A percentile compares a stretch with the other conserved stretches of the same genome.
phyloP scores from a whole-genome alignment of 2,329 filamentous ascomycete genomes.

The Phoma sp. region DNA sequence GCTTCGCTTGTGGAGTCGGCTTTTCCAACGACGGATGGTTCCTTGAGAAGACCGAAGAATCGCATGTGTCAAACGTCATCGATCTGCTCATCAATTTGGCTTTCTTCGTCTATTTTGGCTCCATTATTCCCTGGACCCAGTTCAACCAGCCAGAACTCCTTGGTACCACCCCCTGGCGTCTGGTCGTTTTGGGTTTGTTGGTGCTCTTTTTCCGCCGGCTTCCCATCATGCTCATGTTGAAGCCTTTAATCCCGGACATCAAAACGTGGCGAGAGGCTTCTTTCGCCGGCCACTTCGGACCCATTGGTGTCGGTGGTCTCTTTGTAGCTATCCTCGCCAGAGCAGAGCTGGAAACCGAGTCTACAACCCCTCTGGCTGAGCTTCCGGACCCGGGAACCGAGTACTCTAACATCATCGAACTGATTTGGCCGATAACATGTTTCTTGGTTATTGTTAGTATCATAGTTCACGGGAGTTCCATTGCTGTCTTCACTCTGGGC shows the following conservation, averaged over 20 bases:
- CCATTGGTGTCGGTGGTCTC: conserved; percentile 95
- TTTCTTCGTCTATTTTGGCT: conserved; percentile 97
- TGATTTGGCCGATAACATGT: conserved; percentile 95
- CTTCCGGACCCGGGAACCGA: conserved; percentile 65
- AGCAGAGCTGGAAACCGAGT: conserved; percentile 82
- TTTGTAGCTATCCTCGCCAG: conserved; percentile 92
- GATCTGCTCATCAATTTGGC: conserved; percentile 95
- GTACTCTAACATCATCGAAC: conserved; percentile 74
- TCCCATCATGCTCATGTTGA: conserved; percentile 89
- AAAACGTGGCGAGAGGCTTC: conserved; percentile 98
- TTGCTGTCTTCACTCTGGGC: conserved; percentile 95
- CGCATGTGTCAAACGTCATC: conserved; percentile 98
- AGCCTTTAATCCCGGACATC: conserved; percentile 92
- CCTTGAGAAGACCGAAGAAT: conserved; percentile 95
- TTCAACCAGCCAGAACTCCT: conserved; percentile 75
- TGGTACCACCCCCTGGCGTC: conserved; percentile 82
- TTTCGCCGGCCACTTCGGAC: conserved; percentile 96
- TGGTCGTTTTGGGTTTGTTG: conserved; percentile 91
- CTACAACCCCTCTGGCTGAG: conserved; percentile 73
- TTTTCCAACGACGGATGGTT: conserved; percentile 99
- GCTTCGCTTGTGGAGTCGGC: conserved; percentile 94
- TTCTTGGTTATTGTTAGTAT: conserved; percentile 96
- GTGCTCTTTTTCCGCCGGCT: conserved; percentile 96
- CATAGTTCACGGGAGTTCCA: conserved; percentile 94
- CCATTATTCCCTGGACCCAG: conserved; percentile 94